Base-by-base conservation (phyloP, 1,284 basidiomycete genomes). In the Boletellus sp. region DNA sequence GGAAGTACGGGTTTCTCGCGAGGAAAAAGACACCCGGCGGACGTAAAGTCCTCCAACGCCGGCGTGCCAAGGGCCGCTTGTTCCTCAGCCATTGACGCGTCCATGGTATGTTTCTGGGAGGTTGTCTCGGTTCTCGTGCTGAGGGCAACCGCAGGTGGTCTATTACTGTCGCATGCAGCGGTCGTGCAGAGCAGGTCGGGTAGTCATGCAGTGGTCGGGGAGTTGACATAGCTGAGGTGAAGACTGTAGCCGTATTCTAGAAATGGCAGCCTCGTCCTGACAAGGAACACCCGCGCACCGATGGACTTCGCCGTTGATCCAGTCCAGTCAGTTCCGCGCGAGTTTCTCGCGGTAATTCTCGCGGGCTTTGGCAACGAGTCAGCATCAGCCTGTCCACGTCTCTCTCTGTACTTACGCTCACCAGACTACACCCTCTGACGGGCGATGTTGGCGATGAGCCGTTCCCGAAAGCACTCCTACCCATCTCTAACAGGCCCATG, bases 311-410 rank as follows among this genome's bases (percentile, higher is more conserved):
- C 77, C 52, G 75, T 77, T 48, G 70, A 77, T 46, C 72, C 75
- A 48, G 64, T 72, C 41, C 74, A 74, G 34, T 69, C 72, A 36
- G 69, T 76, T 37, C 73, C 77, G 17, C 60, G 65, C 11, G 91
- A 94, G 65, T 94, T 94, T 63, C 77, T 87, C 39, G 92, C 88
- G 0, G 82, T 94, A 11, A 72, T 94, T 32, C 74, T 94, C 5
- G 87, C 89, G 21, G 92, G 92, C 20, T 88, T 91, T 68, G 92
- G 92, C 9, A 83, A 89, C 58, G 87, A 89, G 92, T 91, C 66
- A 63, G 80, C 33, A 29, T 19, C 35, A 9, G 10, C 6, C 33
- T 20, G 14, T 22, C 23, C 1, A 33, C 6, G 3, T 43, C 4
- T 42, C 8, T 8, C 4, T 19, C 4, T 10, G 14, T 21, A 21